A percentile compares a stretch with the other conserved stretches of the same genome.
These are phyloP conservation scores for Periconia digitata DNA, from an alignment of 2,329 filamentous ascomycete species.

Conservation along the genomic window DNA sequence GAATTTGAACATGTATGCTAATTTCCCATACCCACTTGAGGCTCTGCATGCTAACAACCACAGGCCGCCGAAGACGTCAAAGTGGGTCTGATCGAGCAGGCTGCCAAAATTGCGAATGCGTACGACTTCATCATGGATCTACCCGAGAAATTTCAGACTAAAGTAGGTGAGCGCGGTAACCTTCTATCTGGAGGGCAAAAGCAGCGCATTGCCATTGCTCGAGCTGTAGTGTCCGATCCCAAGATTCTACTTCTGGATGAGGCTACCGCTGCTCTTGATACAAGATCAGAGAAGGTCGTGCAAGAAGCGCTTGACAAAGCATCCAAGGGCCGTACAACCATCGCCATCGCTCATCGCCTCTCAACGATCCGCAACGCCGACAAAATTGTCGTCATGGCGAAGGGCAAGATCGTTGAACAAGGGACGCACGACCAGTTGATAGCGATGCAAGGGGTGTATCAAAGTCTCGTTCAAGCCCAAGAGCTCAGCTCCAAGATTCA, in stretches of 20 bases:
- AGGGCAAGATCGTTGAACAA: conserved; percentile 87
- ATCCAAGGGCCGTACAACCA: conserved; percentile 84
- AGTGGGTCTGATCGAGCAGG: conserved; percentile 71
- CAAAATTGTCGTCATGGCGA: conserved; percentile 91
- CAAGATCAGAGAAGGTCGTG: conserved; percentile 90
- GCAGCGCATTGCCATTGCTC: conserved; percentile 92
- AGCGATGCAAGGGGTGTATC: conserved; percentile 71
- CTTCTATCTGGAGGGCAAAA: conserved; percentile 93
- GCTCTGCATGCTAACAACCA: background rate
- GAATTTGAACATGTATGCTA: conserved; percentile 69
- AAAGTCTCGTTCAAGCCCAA: conserved; percentile 84
- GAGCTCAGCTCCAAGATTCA: conserved; percentile 47
- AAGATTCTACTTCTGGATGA: conserved; percentile 93
- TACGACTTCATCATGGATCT: conserved; percentile 85
- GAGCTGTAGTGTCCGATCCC: conserved; percentile 86
- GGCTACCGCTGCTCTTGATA: conserved; percentile 90
- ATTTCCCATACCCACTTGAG: conserved; percentile 30
- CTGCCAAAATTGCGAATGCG: conserved; percentile 88
- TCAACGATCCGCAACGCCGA: conserved; percentile 93
- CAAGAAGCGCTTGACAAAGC: conserved; percentile 90
- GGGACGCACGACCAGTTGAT: conserved; percentile 83
- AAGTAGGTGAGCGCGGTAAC: conserved; percentile 94
- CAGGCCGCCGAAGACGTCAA: conserved; percentile 60
- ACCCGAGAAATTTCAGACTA: conserved; percentile 87
- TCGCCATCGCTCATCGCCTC: conserved; percentile 91